Evolutionary conservation across 2,329 filamentous ascomycete genomes (phyloP), one percentile per base, ranked within the genome.

Genomic region (Cryphonectria carpinicola): DNA sequence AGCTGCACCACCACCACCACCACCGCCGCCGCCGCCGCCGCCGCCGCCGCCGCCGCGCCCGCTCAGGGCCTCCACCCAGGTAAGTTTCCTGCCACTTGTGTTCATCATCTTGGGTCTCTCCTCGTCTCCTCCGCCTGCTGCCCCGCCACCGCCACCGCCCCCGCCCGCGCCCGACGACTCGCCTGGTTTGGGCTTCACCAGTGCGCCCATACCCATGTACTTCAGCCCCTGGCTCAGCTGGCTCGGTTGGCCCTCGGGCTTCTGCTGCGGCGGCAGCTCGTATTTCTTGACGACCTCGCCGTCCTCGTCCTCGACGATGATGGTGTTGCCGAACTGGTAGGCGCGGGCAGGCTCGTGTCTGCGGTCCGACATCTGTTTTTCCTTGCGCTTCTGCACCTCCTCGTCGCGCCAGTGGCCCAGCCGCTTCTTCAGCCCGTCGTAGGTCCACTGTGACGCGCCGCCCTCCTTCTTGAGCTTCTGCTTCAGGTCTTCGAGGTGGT

Each of bases 271-370:
- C 0, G 92, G 90, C 39, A 95, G 86, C 73, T 95, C 90, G 77
- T 94, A 95, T 70, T 93, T 90, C 82, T 95, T 95, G 78, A 97
- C 88, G 43, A 97, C 93, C 78, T 97, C 93, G 60, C 93, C 93
- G 75, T 95, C 91, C 79, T 93, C 92, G 73, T 97, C 93, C 81
- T 97, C 93, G 22, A 97, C 92, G 78, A 97, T 95, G 74, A 97
- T 93, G 60, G 87, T 95, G 78, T 93, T 95, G 73, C 93, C 93
- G 77, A 94, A 95, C 74, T 95, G 93, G 78, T 95, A 97, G 6
- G 93, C 93, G 64, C 91, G 85, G n/a, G 93, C 93, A 17, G 93
- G 92, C 69, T 92, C 92, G 74, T 89, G 86, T 74, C 84, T 87
- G 67, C 88, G 85, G 52, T 85, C 82, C 17, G 74, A 80, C 74